These are phyloP conservation scores for Earliella scabrosa DNA, from an alignment of 1,284 basidiomycete genomes.

Conservation along the genomic window DNA sequence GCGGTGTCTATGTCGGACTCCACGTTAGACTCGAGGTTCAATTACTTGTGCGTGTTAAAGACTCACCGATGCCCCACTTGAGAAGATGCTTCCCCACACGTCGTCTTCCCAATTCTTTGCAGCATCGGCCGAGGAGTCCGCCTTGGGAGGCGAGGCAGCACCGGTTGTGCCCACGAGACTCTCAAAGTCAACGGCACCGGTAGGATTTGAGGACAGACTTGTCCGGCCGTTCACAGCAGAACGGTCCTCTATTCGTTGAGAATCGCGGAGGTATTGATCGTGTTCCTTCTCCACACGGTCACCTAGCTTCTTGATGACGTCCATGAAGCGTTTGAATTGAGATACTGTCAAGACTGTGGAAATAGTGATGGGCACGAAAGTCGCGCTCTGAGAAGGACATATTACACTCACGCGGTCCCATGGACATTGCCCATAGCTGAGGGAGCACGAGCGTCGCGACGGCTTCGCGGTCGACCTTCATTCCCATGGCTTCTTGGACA, in stretches of 20 bases:
- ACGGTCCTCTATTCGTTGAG: slow-evolving; percentile 82
- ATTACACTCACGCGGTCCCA: slow-evolving; percentile 80
- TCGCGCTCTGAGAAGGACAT: background rate
- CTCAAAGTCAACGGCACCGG: slow-evolving; percentile 68
- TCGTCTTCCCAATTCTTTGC: slow-evolving; percentile 72
- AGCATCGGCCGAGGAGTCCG: slow-evolving; percentile 48
- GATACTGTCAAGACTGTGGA: slow-evolving; percentile 80
- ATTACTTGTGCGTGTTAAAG: background rate
- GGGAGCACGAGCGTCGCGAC: slow-evolving; percentile 93
- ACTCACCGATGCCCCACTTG: slow-evolving; percentile 43
- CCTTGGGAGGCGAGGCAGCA: slow-evolving; percentile 42
- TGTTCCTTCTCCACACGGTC: slow-evolving; percentile 89
- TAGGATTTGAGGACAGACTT: slow-evolving; percentile 37
- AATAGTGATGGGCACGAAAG: background rate
- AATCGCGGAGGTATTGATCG: slow-evolving; percentile 80
- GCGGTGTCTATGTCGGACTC: slow-evolving; percentile 23
- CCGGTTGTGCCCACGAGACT: slow-evolving; percentile 67
- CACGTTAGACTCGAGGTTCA: background rate
- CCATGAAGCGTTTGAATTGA: slow-evolving; percentile 93
- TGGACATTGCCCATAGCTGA: slow-evolving; percentile 95
- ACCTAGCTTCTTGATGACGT: slow-evolving; percentile 72
- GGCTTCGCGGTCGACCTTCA: slow-evolving; percentile 93
- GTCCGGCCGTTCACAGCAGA: slow-evolving; percentile 45
- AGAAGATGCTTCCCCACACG: slow-evolving; percentile 79
- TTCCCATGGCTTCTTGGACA: slow-evolving; percentile 96